Conservation (phyloP, 2,329 filamentous ascomycete genomes). For the Epichloe glyceriae region DNA sequence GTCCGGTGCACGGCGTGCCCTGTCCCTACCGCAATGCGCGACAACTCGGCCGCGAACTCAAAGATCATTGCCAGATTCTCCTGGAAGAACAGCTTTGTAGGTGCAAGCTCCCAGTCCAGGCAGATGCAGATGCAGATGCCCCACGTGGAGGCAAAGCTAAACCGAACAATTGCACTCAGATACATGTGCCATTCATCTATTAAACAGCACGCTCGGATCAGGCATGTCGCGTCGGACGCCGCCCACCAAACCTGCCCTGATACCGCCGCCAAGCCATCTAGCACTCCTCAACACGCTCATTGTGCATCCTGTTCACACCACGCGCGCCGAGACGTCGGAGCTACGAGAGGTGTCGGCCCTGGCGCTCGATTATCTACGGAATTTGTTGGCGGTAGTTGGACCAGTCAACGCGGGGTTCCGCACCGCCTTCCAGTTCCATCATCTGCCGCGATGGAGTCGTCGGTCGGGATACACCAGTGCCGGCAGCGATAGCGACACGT, state of each 20-base stretch:
- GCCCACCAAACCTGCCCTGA: constrained; percentile 32
- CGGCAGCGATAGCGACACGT: constrained; percentile 29
- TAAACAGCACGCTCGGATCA: constrained; percentile 49
- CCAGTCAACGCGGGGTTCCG: constrained; percentile 56
- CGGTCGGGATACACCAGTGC: constrained; percentile 23
- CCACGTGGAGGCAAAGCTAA: neutral
- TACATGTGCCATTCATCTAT: constrained; percentile 42
- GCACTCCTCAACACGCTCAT: constrained; percentile 68
- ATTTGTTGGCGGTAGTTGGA: constrained; percentile 51
- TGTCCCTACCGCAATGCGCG: constrained; percentile 39
- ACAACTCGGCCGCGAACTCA: constrained; percentile 48
- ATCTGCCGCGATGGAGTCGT: constrained; percentile 17
- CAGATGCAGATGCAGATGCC: neutral
- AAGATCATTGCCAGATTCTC: constrained; percentile 55
- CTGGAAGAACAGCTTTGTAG: constrained; percentile 63
- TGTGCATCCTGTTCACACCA: constrained; percentile 72
- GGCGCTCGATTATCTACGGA: constrained; percentile 57
- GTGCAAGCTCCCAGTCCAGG: constrained; percentile 7
- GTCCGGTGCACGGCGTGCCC: constrained; percentile 17
- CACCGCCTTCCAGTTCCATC: constrained; percentile 58
- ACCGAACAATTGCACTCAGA: constrained; percentile 11
- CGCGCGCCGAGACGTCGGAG: constrained; percentile 49
- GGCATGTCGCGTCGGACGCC: constrained; percentile 25
- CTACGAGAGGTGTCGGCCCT: constrained; percentile 50
- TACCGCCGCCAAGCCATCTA: constrained; percentile 61